A percentile compares a stretch with the other conserved stretches of the same genome.
These are phyloP conservation scores for Arachnomyces sp. DNA, from an alignment of 2,329 filamentous ascomycete species.

Conservation along the genomic window DNA sequence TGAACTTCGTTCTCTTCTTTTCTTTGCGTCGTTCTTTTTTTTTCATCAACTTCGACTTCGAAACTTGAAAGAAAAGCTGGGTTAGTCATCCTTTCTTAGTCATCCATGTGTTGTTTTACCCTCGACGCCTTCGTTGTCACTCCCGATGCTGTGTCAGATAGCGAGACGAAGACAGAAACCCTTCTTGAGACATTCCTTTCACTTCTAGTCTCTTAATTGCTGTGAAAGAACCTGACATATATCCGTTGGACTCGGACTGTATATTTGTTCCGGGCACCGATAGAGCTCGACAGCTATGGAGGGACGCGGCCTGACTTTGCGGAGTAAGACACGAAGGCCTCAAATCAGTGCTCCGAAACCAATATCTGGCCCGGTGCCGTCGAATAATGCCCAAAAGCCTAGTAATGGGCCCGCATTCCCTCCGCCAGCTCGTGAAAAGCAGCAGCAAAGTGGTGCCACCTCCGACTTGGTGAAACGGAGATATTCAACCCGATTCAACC, in stretches of 20 bases:
- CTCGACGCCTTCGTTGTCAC: too few relatives aligned
- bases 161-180: too few relatives aligned
- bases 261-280: too few relatives aligned
- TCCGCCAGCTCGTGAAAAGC: constrained; percentile 31
- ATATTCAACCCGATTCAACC: constrained; percentile 89
- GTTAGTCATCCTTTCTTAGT: too few relatives aligned
- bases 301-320: constrained; percentile 52
- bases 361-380: constrained; percentile 35
- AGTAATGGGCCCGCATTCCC: constrained; percentile 25
- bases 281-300: constrained; percentile 40
- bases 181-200: too few relatives aligned
- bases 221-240: too few relatives aligned
- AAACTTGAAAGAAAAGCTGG: too few relatives aligned
- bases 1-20: constrained; percentile 6
- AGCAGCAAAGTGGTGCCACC: constrained; percentile 46
- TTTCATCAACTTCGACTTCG: background rate
- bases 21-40: constrained; percentile 6
- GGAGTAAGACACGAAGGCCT: constrained; percentile 52
- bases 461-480: constrained; percentile 85
- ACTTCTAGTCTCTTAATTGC: too few relatives aligned
- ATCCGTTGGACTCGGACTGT: too few relatives aligned
- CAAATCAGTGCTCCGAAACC: constrained; percentile 55
- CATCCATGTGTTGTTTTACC: too few relatives aligned
- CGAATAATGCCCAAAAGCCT: constrained; percentile 28
- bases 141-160: too few relatives aligned